Base-by-base conservation (phyloP, 148 eudicot species). In the Mesembryanthemum crystallinum region DNA sequence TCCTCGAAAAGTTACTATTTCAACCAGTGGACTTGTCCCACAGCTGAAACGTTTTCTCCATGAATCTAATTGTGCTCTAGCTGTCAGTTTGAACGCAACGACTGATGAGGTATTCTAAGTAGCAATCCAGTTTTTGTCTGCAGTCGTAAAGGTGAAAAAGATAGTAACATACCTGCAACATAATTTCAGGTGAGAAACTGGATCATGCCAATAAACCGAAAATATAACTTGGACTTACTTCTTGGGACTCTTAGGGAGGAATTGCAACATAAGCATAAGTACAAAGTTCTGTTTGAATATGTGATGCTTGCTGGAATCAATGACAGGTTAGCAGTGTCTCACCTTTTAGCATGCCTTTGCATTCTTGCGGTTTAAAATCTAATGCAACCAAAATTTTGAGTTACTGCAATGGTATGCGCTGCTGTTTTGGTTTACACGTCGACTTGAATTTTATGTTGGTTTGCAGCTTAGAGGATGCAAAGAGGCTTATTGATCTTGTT, bases 131-230 rank as follows among this genome's bases (percentile, higher is more conserved):
- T 62, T 54, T 32, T 73, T 18, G 33, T 69, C 9, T 68, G 60
- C 66, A 35, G 52, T 63, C 39, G 7, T 60, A 25, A 49, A 45
- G 20, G 27, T 55, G 17, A 13, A 21, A 13, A 21, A 65, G 67
- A 58, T 47, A 28, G 24, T 62, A 64, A 73, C 65, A 30, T 37
- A 24, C 43, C 20, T 17, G 64, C 51, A n/a, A 77, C 39, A 59
- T 69, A n/a, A 25, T 28, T 86, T 64, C 85, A 92, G 98, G 91
- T 90, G 79, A 85, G 98, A 80, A 88, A 88, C 81, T 95, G 98
- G 98, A 89, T 95, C 80, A 95, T 95, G 98, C 98, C 98, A 63
- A 87, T 95, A 71, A 95, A 95, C 71, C 90, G 97, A 64, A 95
- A 92, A 91, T 95, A 92, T 74, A 92, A 90, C 84, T 83, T 95